Evolutionary conservation across 768 basidiomycete genomes (phyloP), one percentile per base, ranked within the genome.

Genomic region (Suillus ampliporus): DNA sequence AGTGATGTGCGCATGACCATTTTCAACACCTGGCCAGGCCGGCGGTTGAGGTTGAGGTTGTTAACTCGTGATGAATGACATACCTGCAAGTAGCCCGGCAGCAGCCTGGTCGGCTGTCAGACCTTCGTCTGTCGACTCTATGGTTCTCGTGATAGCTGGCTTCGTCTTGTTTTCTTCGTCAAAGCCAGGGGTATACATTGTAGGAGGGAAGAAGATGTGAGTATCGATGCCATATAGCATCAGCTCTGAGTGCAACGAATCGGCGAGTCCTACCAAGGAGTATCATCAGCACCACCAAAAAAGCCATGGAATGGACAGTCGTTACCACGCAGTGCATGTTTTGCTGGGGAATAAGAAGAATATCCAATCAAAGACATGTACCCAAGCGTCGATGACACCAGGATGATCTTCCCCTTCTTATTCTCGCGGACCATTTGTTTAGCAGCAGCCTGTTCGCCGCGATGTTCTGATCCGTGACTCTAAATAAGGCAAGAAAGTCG

Each of bases 261-360:
- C 95, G 15, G 92, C 92, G 0, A 97, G 85, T 15, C 90, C 94
- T 95, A 69, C 9, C 31, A 26, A 41, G 14, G 38, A 58, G 13
- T 19, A 19, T 43, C 40, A 56, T 60, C 8, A 60, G 59, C 15
- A 38, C 26, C 4, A 23, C 8, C 4, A 19, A 15, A 40, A 40
- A 48, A 13, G n/a, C 17, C 14, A 7, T 11, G 28, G 5, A 34
- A 35, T 26, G n/a, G 10, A 13, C 34, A 34, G 23, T 19, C 64
- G 77, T 47, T 66, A 94, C 94, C 94, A 77, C 93, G 79, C 7
- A 97, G 72, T 9, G 95, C 95, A 68, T 91, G 90, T 72, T 97
- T 97, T 11, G 87, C 89, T 0, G 94, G 92, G 0, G 91, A 80
- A 74, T 97, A 97, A 1, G 87, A 84, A 2, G 89, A 80, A 68